These are phyloP conservation scores for Phytophthora agathidicida DNA, from an alignment of 352 stramenopile species.

Conservation along the genomic window DNA sequence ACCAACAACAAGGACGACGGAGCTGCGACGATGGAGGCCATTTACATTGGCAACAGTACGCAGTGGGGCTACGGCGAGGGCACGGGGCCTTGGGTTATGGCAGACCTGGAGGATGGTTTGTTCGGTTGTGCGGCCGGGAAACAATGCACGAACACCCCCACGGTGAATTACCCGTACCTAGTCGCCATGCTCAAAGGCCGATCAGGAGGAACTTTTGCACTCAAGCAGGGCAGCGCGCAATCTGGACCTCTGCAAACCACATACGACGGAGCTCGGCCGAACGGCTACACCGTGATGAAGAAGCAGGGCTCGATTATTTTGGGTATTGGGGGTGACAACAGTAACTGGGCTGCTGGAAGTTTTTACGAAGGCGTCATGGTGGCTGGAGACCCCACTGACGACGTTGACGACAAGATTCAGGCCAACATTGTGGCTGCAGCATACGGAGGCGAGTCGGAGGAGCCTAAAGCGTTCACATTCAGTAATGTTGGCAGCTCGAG, in stretches of 20 bases:
- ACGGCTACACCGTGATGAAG: conserved; percentile 28
- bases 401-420: conserved; percentile 21
- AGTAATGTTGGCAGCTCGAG: conserved; percentile 11
- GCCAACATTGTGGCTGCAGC: conserved; percentile 20
- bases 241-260: conserved; percentile 16
- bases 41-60: conserved; percentile 23
- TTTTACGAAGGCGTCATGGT: conserved; percentile 30
- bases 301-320: conserved; percentile 30
- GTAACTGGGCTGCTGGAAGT: conserved; percentile 14
- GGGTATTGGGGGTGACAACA: conserved; percentile 30
- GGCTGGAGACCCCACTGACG: conserved; percentile 17
- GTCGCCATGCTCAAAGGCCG: conserved; percentile 30
- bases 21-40: conserved; percentile 23
- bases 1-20: conserved; percentile 27
- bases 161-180: conserved; percentile 14
- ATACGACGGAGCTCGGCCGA: conserved; percentile 30
- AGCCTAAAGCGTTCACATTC: conserved; percentile 5
- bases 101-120: conserved; percentile 26
- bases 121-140: conserved; percentile 20
- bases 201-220: conserved; percentile 21
- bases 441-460: conserved; percentile 9
- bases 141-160: conserved; percentile 13
- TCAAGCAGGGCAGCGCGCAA: conserved; percentile 25
- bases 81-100: conserved; percentile 28
- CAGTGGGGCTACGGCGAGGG: conserved; percentile 24